Base-by-base conservation (phyloP, 2,329 filamentous ascomycete species). In the Verticillium dahliae region DNA sequence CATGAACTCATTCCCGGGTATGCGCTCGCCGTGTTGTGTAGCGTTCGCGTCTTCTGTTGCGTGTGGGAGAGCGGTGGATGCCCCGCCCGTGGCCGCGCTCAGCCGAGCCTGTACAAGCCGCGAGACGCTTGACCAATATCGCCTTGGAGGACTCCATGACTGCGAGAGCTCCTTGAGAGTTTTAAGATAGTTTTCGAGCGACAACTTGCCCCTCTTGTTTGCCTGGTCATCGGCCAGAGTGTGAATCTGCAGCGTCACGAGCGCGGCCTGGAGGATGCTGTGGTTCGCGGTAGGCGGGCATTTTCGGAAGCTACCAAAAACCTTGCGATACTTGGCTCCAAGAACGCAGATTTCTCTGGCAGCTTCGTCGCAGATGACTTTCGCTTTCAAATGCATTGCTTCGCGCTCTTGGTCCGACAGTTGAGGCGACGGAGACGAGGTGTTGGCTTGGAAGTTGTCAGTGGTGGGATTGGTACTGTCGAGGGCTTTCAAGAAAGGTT, bases 241-340 rank as follows among this genome's bases (percentile, higher is more conserved):
- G 5, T 57, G 55, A 5, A 22, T 38, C 13, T 38, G 35, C 11
- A 67, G 59, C 14, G 68, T 60, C 37, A 71, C 67, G 27, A 74
- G 50, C 2, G 70, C 69, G 1, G 71, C 72, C 0, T 71, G 74
- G 6, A 75, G 63, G 4, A 67, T 71, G 62, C 71, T 75, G 60
- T 76, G 70, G 1, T 71, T 75, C 1, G 73, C 69, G 1, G 73
- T 71, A 1, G 75, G 69, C 2, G 74, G 73, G 55, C 73, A 74
- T n/a, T 61, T 63, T 31, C 65, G 72, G 63, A 75, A 75, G 41
- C 69, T 69, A 37, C 73, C 74, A 59, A 74, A 75, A 2, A 60
- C 65, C 31, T 72, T 66, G 31, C 70, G 68, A 57, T 74, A 75
- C 59, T 71, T 71, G 50, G 73, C 67, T 10, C 67, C 66, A 18